Evolutionary conservation across 1,284 basidiomycete species (phyloP).

Genomic region (Austropuccinia psidii): DNA sequence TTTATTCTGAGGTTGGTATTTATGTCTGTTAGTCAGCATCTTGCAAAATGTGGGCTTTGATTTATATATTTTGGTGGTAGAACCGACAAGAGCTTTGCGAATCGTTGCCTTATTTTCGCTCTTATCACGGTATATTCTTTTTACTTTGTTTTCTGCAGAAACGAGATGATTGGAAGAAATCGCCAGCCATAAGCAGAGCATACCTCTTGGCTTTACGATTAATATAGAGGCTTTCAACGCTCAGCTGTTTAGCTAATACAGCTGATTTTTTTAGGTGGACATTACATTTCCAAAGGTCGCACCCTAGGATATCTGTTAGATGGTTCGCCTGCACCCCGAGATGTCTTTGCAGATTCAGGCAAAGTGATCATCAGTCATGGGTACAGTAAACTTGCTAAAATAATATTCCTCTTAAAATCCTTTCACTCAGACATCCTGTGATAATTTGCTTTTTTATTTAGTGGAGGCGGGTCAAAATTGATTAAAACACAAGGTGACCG

Average conservation of each 20-base stretch:
- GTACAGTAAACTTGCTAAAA: not conserved
- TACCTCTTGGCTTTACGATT: too few species aligned
- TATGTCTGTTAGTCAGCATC: not conserved
- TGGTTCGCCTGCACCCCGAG: conserved; percentile 16
- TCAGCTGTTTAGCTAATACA: not conserved
- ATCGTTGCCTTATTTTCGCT: conserved; percentile 29
- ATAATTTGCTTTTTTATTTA: not conserved
- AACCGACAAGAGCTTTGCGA: conserved; percentile 31
- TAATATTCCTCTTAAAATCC: not conserved
- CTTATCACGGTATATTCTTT: conserved; percentile 14
- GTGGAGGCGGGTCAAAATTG: conserved; percentile 26
- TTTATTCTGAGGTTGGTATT: conserved; percentile 11
- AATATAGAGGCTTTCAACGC: too few species aligned
- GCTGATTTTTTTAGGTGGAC: not conserved
- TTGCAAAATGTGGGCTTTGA: not conserved
- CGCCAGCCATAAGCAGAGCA: too few species aligned
- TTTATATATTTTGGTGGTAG: not conserved
- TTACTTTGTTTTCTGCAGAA: not conserved
- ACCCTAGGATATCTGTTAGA: conserved; percentile 22
- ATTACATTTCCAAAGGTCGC: conserved; percentile 13
- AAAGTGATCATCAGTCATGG: conserved; percentile 28
- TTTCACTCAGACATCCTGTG: not conserved
- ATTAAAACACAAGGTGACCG: not conserved
- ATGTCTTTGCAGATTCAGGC: conserved; percentile 29
- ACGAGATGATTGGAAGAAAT: too few species aligned